Evolutionary conservation across 73 alveolate genomes (phyloP).

Genomic region (Blepharisma japonicum): DNA sequence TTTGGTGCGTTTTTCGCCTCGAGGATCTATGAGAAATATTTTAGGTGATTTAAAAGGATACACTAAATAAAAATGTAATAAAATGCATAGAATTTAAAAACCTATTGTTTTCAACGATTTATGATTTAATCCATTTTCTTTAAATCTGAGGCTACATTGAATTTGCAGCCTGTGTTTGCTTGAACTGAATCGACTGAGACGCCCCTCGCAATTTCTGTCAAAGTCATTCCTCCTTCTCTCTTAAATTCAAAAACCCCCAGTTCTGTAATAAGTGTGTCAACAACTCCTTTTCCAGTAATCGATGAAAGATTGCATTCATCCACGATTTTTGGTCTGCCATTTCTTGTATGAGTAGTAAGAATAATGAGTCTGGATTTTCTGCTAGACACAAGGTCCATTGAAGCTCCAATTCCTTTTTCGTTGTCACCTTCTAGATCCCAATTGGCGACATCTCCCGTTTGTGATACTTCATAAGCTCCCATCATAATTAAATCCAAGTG

Average conservation of each 20-base stretch:
- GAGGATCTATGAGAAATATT: no score
- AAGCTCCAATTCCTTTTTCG: constrained; percentile 91
- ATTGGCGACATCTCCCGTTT: constrained; percentile 73
- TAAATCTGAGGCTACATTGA: constrained; percentile 13
- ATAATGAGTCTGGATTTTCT: constrained; percentile 60
- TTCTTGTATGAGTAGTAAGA: constrained; percentile 72
- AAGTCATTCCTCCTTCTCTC: constrained; percentile 28
- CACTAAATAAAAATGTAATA: no score
- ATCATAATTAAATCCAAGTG: constrained; percentile 55
- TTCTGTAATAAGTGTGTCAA: constrained; percentile 68
- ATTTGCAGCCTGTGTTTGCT: constrained; percentile 20
- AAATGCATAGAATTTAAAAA: no score
- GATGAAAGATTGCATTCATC: constrained; percentile 66
- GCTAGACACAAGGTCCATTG: constrained; percentile 80
- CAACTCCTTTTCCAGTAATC: constrained; percentile 69
- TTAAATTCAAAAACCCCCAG: constrained; percentile 40
- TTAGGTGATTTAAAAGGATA: no score
- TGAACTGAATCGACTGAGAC: not conserved
- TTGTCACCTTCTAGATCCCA: constrained; percentile 76
- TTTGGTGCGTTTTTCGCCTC: no score
- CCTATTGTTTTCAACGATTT: no score
- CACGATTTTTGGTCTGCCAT: constrained; percentile 61
- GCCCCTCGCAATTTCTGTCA: constrained; percentile 39
- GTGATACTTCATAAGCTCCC: constrained; percentile 51
- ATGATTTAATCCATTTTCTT: not conserved